phyloP scores from a whole-genome alignment of 2,329 filamentous ascomycete species.

The Colletotrichum truncatum region DNA sequence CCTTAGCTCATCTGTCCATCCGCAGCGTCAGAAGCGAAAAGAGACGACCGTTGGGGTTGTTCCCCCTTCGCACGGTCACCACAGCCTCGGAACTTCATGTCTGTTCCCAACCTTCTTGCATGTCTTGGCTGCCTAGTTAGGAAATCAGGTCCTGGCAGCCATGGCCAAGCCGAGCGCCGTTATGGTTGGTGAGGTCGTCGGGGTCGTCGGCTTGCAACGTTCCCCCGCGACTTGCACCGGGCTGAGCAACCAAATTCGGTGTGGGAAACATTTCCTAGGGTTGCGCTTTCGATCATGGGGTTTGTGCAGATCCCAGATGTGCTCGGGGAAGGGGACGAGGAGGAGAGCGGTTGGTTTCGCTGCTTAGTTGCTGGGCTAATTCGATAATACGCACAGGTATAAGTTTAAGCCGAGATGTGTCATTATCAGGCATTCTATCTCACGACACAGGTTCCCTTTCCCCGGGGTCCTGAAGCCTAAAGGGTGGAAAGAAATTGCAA shows the following conservation, averaged over 20 bases:
- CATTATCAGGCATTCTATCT: too few relatives aligned
- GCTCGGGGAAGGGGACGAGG: neutral
- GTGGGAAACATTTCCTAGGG: neutral
- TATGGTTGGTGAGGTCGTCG: neutral
- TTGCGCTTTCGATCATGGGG: neutral
- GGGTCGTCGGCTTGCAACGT: neutral
- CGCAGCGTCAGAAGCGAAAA: constrained; percentile 10
- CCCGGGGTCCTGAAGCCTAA: too few relatives aligned
- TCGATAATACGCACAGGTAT: too few relatives aligned
- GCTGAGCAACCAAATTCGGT: neutral
- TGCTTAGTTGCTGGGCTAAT: too few relatives aligned
- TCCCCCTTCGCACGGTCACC: neutral
- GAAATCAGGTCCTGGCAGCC: neutral
- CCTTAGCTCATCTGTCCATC: neutral
- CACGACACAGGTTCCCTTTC: too few relatives aligned
- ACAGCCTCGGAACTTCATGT: constrained; percentile 11
- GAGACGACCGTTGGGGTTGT: constrained; percentile 3
- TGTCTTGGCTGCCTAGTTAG: constrained; percentile 1
- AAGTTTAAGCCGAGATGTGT: too few relatives aligned
- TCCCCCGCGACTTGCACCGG: constrained; percentile 10
- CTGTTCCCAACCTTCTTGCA: neutral
- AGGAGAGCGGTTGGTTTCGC: neutral
- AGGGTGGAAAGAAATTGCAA: too few relatives aligned
- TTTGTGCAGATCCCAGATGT: neutral
- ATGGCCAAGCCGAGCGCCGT: neutral